Base-by-base conservation (phyloP, 257 asterid species). In the Salvia splendens region DNA sequence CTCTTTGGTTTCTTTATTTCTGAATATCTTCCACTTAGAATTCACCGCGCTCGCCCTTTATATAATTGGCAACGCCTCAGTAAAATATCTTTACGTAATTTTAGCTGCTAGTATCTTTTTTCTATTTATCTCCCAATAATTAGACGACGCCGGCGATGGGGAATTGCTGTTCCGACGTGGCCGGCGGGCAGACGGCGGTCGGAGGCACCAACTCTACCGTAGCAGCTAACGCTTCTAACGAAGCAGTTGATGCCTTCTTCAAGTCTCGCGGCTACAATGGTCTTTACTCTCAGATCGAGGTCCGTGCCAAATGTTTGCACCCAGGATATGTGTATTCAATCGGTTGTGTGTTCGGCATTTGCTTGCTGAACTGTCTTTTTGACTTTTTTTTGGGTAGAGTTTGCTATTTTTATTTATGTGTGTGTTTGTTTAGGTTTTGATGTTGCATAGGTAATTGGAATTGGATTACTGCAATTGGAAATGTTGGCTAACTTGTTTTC, bases 251-350 rank as follows among this genome's bases (percentile, higher is more conserved):
- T 68, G 84, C 93, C 49, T 94, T 87, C 65, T 88, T 94, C 67
- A 84, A 82, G 81, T 87, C 98, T 74, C 91, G 94, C 14, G 96
- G 98, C 69, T 80, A 79, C 61, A 80, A 73, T 51, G 93, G 96
- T 47, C 89, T 91, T 68, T 91, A 76, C 82, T 89, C 95, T 67
- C 96, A 89, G 93, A 91, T 94, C 95, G 96, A 94, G 98, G 99
- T 92, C 64, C 69, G 70, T 75, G 42, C 35, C 41, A 43, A 10
- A 36, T 59, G 5, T 49, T 4, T 67, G 8, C 24, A 1, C 54
- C 32, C 28, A 41, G 36, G 62, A 68, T 73, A 24, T 52, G 61
- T 59, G 20, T 73, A 68, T 64, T 42, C 32, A 45, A 43, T 69
- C 43, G 15, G 55, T 67, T 10, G 17, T 7, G 67, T 40, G 65